These are phyloP conservation scores for Elsinoe fawcettii DNA, from an alignment of 2,329 filamentous ascomycete genomes.

Conservation along the genomic window DNA sequence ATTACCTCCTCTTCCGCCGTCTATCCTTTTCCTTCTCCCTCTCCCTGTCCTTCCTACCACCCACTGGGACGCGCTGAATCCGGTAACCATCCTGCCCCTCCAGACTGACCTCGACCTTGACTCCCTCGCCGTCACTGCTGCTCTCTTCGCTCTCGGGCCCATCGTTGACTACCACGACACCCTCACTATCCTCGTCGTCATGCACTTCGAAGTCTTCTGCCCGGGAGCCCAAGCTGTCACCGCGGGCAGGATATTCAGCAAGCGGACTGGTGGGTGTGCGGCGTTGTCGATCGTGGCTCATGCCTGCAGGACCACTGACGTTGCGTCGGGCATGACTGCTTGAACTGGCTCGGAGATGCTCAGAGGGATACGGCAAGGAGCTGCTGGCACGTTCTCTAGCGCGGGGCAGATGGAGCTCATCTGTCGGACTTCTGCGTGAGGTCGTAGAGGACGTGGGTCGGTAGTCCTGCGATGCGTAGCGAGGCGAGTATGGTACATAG, in stretches of 20 bases:
- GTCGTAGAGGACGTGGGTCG: conserved; percentile 29
- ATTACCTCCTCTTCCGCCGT: conserved; percentile 2
- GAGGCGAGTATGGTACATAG: conserved; percentile 22
- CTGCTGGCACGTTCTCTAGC: conserved; percentile 8
- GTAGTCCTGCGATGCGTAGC: conserved; percentile 21
- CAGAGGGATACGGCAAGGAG: conserved; percentile 18
- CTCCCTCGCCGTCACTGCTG: conserved; percentile 16
- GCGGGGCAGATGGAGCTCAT: conserved; percentile 31
- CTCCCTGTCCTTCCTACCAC: conserved; percentile 14
- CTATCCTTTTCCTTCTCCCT: conserved; percentile 16
- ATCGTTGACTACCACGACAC: conserved; percentile 13
- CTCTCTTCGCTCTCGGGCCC: conserved; percentile 17
- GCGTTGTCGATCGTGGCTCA: conserved; percentile 28
- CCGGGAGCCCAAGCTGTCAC: not conserved
- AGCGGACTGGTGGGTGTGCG: conserved; percentile 21
- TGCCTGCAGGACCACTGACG: conserved; percentile 30
- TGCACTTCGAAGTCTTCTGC: not conserved
- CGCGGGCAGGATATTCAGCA: not conserved
- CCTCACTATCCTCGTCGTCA: not conserved
- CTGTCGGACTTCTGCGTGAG: conserved; percentile 38
- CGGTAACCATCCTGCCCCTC: conserved; percentile 12
- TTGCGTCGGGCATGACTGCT: conserved; percentile 30
- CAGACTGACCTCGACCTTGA: conserved; percentile 13
- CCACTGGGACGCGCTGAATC: conserved; percentile 16
- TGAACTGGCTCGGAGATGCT: conserved; percentile 25